These are phyloP conservation scores for Cornus suecica DNA, from an alignment of 148 eudicot species.

Conservation along the genomic window DNA sequence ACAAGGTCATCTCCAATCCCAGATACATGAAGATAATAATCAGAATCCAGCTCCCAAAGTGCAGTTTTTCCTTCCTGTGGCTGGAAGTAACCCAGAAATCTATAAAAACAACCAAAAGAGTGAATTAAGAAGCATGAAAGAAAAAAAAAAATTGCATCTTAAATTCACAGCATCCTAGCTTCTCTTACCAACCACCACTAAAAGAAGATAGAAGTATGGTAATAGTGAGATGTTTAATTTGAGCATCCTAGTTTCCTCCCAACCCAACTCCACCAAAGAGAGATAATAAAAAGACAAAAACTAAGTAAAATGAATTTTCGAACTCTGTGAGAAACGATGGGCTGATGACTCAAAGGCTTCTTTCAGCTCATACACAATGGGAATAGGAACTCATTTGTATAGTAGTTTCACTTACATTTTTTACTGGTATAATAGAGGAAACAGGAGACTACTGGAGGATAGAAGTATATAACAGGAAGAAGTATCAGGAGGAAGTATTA, in stretches of 20 bases:
- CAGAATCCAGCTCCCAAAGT: conserved; percentile 99
- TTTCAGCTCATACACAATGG: neutral
- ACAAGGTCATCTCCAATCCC: conserved; percentile 79
- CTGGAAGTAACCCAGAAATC: conserved; percentile 96
- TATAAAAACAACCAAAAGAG: conserved; percentile 28
- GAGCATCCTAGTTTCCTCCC: neutral
- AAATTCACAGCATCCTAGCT: no score
- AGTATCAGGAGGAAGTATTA: conserved; percentile 31
- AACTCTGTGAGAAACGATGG: neutral
- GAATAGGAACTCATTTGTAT: neutral
- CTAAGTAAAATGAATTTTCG: neutral
- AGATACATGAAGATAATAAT: conserved; percentile 94
- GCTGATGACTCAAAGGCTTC: neutral
- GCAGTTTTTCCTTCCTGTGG: conserved; percentile 98
- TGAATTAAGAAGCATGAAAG: conserved; percentile 13
- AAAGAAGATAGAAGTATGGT: no score
- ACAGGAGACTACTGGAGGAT: neutral
- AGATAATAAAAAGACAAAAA: no score
- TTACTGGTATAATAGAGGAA: neutral
- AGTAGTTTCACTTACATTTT: neutral
- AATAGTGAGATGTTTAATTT: neutral
- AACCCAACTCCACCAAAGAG: no score
- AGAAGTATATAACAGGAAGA: conserved; percentile 11
- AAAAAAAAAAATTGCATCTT: neutral
- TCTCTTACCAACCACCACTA: no score